These are phyloP conservation scores for Globisporangium mamillatum DNA, from an alignment of 352 stramenopile species.

Conservation along the genomic window DNA sequence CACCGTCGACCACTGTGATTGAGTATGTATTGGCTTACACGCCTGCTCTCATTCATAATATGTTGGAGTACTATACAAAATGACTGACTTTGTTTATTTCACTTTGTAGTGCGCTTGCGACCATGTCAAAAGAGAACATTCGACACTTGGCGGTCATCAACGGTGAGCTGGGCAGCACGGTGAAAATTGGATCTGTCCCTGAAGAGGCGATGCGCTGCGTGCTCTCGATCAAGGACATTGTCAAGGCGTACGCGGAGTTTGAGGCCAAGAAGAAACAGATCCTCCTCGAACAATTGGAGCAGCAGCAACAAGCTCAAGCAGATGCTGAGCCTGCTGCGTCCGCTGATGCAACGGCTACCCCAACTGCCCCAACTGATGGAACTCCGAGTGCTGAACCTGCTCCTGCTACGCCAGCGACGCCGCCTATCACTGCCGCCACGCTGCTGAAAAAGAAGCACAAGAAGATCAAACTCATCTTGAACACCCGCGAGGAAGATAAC, in stretches of 20 bases:
- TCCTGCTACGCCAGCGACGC: conserved; percentile 9
- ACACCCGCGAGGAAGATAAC: conserved; percentile 78
- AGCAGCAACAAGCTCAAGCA: neutral
- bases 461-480: conserved; percentile 76
- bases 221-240: conserved; percentile 83
- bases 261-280: conserved; percentile 51
- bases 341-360: neutral
- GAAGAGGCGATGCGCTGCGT: conserved; percentile 85
- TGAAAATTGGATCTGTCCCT: conserved; percentile 72
- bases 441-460: conserved; percentile 85
- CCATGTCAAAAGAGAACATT: conserved; percentile 87
- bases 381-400: conserved; percentile 1
- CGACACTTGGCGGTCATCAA: conserved; percentile 82
- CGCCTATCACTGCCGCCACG: conserved; percentile 27
- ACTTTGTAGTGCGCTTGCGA: conserved; percentile 57
- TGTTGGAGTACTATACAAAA: no score
- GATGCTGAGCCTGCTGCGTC: neutral
- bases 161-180: conserved; percentile 63
- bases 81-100: neutral
- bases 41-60: neutral
- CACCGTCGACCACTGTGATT: conserved; percentile 73
- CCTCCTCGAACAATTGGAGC: conserved; percentile 7
- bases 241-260: conserved; percentile 71
- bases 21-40: conserved; percentile 41
- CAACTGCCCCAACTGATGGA: neutral